Evolutionary conservation across 352 stramenopile species (phyloP).

Genomic region (Plasmopara halstedii): DNA sequence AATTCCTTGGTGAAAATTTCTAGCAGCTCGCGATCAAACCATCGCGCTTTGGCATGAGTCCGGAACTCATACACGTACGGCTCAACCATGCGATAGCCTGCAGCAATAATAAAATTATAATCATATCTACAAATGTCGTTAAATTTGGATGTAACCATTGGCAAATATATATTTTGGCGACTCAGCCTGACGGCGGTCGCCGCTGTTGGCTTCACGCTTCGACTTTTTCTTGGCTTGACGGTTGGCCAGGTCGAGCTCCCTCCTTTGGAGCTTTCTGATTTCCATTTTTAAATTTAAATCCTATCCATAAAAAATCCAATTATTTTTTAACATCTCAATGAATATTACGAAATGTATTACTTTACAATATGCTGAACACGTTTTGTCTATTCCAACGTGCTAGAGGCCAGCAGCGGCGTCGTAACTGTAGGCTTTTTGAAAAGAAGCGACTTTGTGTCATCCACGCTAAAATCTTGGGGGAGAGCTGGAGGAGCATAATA

Average conservation of each 20-base stretch:
- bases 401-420: conserved; percentile 66
- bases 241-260: conserved; percentile 20
- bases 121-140: background rate
- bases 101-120: conserved; percentile 1
- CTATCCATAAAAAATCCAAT: too few species aligned
- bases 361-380: background rate
- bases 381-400: conserved; percentile 39
- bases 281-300: too few species aligned
- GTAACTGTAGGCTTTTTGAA: conserved; percentile 77
- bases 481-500: conserved; percentile 84
- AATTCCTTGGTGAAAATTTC: conserved; percentile 89
- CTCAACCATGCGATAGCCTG: conserved; percentile 79
- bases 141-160: conserved; percentile 21
- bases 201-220: conserved; percentile 38
- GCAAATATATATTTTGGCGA: conserved; percentile 53
- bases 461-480: conserved; percentile 43
- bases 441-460: conserved; percentile 69
- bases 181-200: conserved; percentile 28
- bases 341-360: too few species aligned
- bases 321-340: too few species aligned
- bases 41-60: conserved; percentile 93
- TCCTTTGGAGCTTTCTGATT: conserved; percentile 16
- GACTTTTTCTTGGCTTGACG: conserved; percentile 43
- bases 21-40: conserved; percentile 86
- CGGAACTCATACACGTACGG: conserved; percentile 96